Base-by-base conservation (phyloP, 331 rosid species). In the Pyracantha coccinea region DNA sequence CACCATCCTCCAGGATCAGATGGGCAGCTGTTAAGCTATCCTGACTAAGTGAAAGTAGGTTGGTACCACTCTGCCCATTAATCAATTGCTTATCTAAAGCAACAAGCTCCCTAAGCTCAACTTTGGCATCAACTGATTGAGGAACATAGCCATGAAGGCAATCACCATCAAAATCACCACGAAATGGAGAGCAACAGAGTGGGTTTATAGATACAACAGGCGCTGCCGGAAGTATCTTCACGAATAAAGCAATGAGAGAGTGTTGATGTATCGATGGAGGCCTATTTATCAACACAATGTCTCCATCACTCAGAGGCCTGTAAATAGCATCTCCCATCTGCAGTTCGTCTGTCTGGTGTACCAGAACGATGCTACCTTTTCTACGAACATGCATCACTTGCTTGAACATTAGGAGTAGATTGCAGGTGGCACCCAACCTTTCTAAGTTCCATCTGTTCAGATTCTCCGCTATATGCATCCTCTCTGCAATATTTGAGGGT, bases 191-290 rank as follows among this genome's bases (percentile, higher is more conserved):
- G 82, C 97, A 95, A 45, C 97, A 95, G 10, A 89, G 81, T 68
- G 99, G 99, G 72, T 95, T 95, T 47, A 95, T 80, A 4, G 97
- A 85, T 45, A 90, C 87, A 16, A 85, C 97, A 32, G 93, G 77
- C 5, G 74, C 69, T 33, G 86, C 83, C 4, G 97, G 99, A 78
- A 95, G 97, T 73, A 95, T 83, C 86, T 76, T 92, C 17, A 76
- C 90, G 0, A 79, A 75, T 75, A 95, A 84, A 74, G 96, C 89
- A 57, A 95, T 89, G 31, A 92, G 81, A 11, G 99, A 92, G 55
- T 95, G 99, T 67, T 91, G 97, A 79, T 95, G 99, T 79, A 95
- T 92, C 33, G 99, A 95, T 73, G 99, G 99, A 68, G 99, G 99
- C 86, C 99, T 87, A 76, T 95, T 92, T 75, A 95, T 85, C 84